A percentile compares a stretch with the other conserved stretches of the same genome.
Evolutionary conservation across 2,329 filamentous ascomycete species (phyloP).

Genomic region (Epicoccum nigrum): DNA sequence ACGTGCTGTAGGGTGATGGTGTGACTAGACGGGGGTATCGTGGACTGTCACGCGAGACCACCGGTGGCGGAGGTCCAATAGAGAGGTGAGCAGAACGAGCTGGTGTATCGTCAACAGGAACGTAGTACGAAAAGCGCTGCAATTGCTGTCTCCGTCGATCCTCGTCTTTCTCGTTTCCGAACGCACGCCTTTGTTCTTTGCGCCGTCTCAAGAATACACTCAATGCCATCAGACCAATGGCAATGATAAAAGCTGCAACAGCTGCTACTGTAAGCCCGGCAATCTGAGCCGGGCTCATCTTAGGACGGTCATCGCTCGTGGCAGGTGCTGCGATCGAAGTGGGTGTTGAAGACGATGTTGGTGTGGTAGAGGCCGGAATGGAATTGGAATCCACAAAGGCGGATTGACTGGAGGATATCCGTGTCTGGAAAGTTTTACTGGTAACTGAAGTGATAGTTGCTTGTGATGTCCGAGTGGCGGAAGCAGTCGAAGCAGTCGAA

Average conservation of each 20-base stretch:
- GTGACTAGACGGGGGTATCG: conserved; percentile 9
- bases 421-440: conserved; percentile 19
- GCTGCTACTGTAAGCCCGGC: conserved; percentile 47
- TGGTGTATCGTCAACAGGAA: conserved; percentile 15
- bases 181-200: conserved; percentile 36
- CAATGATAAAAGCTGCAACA: conserved; percentile 45
- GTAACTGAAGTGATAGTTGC: conserved; percentile 18
- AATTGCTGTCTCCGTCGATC: conserved; percentile 23
- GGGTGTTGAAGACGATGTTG: conserved; percentile 23
- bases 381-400: conserved; percentile 37
- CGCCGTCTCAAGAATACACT: conserved; percentile 44
- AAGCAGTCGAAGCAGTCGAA: conserved; percentile 10
- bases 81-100: conserved; percentile 24
- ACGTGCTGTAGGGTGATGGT: conserved; percentile 16
- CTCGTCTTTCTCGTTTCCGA: conserved; percentile 31
- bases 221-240: conserved; percentile 47
- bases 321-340: conserved; percentile 18
- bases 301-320: conserved; percentile 24
- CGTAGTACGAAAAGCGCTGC: conserved; percentile 32
- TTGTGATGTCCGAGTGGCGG: conserved; percentile 14
- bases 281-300: conserved; percentile 48
- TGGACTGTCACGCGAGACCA: conserved; percentile 6
- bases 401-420: conserved; percentile 25
- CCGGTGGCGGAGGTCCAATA: conserved; percentile 22
- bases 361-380: conserved; percentile 30